Percentiles rank a stretch among this genome's conserved stretches.
These are phyloP conservation scores for Blastobotrys mokoenaii DNA, from an alignment of 805 yeast species.

Conservation along the genomic window DNA sequence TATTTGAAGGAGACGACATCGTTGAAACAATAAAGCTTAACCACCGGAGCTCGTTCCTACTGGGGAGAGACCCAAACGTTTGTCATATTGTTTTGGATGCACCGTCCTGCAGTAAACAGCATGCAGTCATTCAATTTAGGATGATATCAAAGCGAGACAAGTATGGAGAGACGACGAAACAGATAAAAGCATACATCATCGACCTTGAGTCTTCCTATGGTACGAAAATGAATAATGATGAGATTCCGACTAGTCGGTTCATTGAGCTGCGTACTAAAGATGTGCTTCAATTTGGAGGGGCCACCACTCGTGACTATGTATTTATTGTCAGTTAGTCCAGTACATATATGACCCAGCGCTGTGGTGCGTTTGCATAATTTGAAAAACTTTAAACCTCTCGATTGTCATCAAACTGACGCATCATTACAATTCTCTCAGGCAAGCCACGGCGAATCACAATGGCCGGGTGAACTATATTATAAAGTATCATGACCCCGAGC, in stretches of 20 bases:
- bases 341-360: background rate
- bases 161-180: constrained; percentile 13
- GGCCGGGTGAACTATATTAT: background rate
- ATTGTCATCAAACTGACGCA: background rate
- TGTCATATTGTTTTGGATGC: constrained; percentile 33
- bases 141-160: constrained; percentile 7
- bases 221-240: constrained; percentile 35
- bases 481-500: constrained; percentile 1
- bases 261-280: constrained; percentile 37
- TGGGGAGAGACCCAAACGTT: constrained; percentile 32
- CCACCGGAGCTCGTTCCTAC: constrained; percentile 25
- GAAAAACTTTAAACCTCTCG: background rate
- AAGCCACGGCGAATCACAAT: background rate
- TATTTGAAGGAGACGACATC: constrained; percentile 25
- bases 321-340: constrained; percentile 4
- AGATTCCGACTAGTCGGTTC: constrained; percentile 34
- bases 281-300: constrained; percentile 32
- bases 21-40: constrained; percentile 20
- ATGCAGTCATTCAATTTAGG: constrained; percentile 42
- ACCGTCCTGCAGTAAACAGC: constrained; percentile 38
- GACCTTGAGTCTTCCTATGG: constrained; percentile 44
- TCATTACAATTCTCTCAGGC: background rate
- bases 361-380: background rate
- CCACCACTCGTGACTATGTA: constrained; percentile 7
- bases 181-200: constrained; percentile 33